A percentile compares a stretch with the other conserved stretches of the same genome.
phyloP scores from a whole-genome alignment of 345 rosid genomes.

The Eucalyptus cladocalyx region DNA sequence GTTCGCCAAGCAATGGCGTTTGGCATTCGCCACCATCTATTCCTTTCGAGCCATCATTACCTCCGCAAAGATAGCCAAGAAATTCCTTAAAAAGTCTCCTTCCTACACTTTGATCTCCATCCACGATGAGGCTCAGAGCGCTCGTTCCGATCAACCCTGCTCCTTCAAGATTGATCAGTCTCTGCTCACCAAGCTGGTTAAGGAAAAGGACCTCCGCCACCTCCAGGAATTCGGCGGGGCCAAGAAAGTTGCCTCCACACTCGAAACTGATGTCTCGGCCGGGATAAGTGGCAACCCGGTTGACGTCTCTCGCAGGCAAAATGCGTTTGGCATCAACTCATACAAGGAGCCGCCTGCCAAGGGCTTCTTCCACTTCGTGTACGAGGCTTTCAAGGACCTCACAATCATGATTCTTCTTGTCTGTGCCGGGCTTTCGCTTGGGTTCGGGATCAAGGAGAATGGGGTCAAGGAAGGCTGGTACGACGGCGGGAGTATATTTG shows the following conservation, averaged over 20 bases:
- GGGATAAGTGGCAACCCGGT: conserved; percentile 25
- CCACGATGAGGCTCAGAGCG: conserved; percentile 27
- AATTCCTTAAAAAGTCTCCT: neutral
- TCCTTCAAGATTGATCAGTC: conserved; percentile 13
- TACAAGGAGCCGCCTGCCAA: conserved; percentile 52
- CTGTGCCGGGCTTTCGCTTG: conserved; percentile 50
- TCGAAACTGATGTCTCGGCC: conserved; percentile 8
- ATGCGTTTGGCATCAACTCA: conserved; percentile 45
- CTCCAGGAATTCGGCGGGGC: conserved; percentile 34
- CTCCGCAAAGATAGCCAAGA: neutral
- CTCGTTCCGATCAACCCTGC: conserved; percentile 12
- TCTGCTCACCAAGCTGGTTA: conserved; percentile 25
- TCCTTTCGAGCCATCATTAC: conserved; percentile 20
- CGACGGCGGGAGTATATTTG: conserved; percentile 54
- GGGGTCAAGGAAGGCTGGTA: conserved; percentile 61
- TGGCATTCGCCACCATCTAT: conserved; percentile 31
- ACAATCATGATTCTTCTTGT: conserved; percentile 44
- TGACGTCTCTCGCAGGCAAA: conserved; percentile 24
- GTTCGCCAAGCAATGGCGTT: conserved; percentile 38
- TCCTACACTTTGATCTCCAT: neutral
- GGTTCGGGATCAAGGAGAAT: conserved; percentile 41
- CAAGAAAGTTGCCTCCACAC: conserved; percentile 17
- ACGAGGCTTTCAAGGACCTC: conserved; percentile 38
- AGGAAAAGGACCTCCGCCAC: conserved; percentile 13
- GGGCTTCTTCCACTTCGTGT: conserved; percentile 23